Percentiles rank a stretch among this genome's conserved stretches.
Conservation (phyloP, 345 rosid genomes). For the Brassica rapa region DNA sequence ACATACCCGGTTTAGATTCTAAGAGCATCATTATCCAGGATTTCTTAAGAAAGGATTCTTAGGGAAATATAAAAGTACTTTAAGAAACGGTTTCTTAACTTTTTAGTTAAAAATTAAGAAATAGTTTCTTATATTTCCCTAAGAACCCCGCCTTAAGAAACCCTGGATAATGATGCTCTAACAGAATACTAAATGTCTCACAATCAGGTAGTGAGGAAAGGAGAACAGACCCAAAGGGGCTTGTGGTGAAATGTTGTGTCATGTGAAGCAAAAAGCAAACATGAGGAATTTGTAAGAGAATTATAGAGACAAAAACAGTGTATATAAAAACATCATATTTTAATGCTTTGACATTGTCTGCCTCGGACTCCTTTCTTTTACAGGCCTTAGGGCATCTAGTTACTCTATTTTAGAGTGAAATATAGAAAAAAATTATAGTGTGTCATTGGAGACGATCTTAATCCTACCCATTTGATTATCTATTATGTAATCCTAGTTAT, state of each 20-base stretch:
- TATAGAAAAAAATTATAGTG: too few relatives aligned
- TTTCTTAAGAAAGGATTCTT: too few relatives aligned
- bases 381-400: neutral
- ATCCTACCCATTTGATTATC: too few relatives aligned
- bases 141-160: too few relatives aligned
- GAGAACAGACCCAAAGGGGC: constrained; percentile 81
- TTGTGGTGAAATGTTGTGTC: constrained; percentile 71
- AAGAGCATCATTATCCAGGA: too few relatives aligned
- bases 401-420: too few relatives aligned
- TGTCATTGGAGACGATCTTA: too few relatives aligned
- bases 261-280: constrained; percentile 44
- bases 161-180: neutral
- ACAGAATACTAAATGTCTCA: neutral
- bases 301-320: constrained; percentile 11
- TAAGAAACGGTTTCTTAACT: too few relatives aligned
- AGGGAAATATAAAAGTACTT: too few relatives aligned
- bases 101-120: too few relatives aligned
- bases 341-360: constrained; percentile 15
- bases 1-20: neutral
- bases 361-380: neutral
- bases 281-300: constrained; percentile 12
- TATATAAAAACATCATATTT: constrained; percentile 23
- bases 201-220: constrained; percentile 76
- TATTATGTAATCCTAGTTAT: neutral
- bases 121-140: too few relatives aligned